These are phyloP conservation scores for Mycena belliarum DNA, from an alignment of 768 basidiomycete species.

Conservation along the genomic window DNA sequence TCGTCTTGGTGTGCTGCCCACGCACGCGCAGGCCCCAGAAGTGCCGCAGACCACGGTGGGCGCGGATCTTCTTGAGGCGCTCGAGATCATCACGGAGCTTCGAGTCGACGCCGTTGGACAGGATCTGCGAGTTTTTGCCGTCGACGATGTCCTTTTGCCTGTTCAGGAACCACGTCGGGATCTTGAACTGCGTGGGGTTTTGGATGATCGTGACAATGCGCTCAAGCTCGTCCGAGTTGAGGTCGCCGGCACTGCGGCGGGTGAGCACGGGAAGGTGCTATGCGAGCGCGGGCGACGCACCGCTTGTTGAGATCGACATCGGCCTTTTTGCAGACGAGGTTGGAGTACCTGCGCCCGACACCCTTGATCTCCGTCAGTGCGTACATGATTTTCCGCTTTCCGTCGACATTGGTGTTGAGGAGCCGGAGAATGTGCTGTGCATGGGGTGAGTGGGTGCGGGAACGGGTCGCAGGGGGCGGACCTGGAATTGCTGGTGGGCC, in stretches of 20 bases:
- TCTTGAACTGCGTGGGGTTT: conserved; percentile 99
- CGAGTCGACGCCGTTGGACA: conserved; percentile 96
- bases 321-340: conserved; percentile 99
- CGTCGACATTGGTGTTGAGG: conserved; percentile 99
- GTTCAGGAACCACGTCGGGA: conserved; percentile 99
- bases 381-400: conserved; percentile 99
- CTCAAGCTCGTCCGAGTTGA: conserved; percentile 99
- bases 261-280: neutral
- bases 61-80: conserved; percentile 97
- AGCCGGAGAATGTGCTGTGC: conserved; percentile 97
- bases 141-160: conserved; percentile 98
- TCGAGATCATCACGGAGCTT: conserved; percentile 98
- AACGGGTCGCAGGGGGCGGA: neutral
- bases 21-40: conserved; percentile 95
- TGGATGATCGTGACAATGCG: conserved; percentile 99
- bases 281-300: too few species aligned
- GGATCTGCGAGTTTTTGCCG: conserved; percentile 93
- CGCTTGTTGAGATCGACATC: conserved; percentile 99
- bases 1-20: conserved; percentile 99
- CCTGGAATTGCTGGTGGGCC: conserved; percentile 86
- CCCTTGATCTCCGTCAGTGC: conserved; percentile 99
- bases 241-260: conserved; percentile 85
- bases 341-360: conserved; percentile 98
- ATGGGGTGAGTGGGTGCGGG: neutral
- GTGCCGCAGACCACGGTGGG: conserved; percentile 91